These are phyloP conservation scores for Wallacemonas sp. DNA, from an alignment of 208 protist species.

Conservation along the genomic window DNA sequence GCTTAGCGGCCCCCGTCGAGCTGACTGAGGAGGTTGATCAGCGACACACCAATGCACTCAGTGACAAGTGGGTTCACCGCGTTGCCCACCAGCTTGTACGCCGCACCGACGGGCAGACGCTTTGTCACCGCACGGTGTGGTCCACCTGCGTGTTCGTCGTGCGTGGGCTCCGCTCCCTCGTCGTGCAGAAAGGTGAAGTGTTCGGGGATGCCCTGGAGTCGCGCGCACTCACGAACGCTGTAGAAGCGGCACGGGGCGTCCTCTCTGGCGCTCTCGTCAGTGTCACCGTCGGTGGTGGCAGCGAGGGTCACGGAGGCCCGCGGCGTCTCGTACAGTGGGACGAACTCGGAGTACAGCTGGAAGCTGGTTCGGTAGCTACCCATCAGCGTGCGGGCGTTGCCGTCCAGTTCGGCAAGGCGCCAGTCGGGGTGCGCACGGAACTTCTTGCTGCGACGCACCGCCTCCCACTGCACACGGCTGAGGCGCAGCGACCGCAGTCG, in stretches of 20 bases:
- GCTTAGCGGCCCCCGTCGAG: background rate
- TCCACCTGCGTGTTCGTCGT: background rate
- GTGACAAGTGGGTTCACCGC: conserved; percentile 79
- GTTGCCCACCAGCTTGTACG: conserved; percentile 77
- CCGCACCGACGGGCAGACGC: conserved; percentile 19
- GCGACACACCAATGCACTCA: conserved; percentile 25
- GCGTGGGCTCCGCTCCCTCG: background rate
- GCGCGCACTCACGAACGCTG: conserved; percentile 70
- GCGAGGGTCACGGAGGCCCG: background rate
- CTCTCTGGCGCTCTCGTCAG: background rate
- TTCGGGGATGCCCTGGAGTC: conserved; percentile 68
- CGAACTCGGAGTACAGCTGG: conserved; percentile 77
- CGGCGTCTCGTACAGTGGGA: conserved; percentile 34
- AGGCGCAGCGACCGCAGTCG: conserved; percentile 13
- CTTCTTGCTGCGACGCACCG: conserved; percentile 43
- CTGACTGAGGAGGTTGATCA: conserved; percentile 9
- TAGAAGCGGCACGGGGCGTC: conserved; percentile 54
- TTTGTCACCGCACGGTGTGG: background rate
- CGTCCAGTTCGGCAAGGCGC: conserved; percentile 42
- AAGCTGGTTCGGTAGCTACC: conserved; percentile 65
- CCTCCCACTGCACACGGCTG: conserved; percentile 45
- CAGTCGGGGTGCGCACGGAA: conserved; percentile 46
- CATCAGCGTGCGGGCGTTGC: conserved; percentile 59
- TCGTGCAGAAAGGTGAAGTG: conserved; percentile 33
- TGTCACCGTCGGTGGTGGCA: background rate